phyloP scores from a whole-genome alignment of 768 basidiomycete genomes.

The Phylloporus arenicola region DNA sequence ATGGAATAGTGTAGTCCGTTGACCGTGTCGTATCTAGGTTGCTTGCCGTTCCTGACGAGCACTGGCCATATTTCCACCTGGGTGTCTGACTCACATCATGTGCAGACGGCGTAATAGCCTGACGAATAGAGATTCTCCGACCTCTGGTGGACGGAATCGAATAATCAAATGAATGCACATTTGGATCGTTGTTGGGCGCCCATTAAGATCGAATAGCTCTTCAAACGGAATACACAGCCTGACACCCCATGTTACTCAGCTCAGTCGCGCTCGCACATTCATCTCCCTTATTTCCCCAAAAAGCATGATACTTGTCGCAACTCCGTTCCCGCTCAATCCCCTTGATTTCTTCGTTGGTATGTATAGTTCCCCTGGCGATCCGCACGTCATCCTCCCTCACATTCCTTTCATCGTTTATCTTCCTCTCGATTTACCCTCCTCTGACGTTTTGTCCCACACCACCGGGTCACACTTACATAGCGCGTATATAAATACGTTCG shows the following conservation, averaged over 20 bases:
- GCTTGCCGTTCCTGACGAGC: background rate
- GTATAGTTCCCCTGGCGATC: background rate
- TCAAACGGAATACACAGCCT: background rate
- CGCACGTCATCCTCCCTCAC: background rate
- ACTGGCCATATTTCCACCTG: background rate
- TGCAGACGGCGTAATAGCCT: slow-evolving; percentile 2
- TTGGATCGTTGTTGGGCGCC: background rate
- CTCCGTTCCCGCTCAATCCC: background rate
- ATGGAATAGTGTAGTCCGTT: slow-evolving; percentile 1
- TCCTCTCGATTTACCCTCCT: background rate
- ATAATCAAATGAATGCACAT: background rate
- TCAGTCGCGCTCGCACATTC: background rate
- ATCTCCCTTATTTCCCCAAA: background rate
- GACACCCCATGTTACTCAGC: background rate
- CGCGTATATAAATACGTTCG: background rate
- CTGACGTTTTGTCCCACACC: background rate
- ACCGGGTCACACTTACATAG: background rate
- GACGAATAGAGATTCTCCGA: slow-evolving; percentile 7
- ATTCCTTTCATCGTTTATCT: background rate
- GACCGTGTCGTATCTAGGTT: slow-evolving; percentile 5
- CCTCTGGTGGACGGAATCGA: slow-evolving; percentile 1
- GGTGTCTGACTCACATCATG: background rate
- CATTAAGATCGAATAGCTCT: background rate
- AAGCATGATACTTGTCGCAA: background rate
- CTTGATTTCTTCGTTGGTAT: background rate